phyloP scores from a whole-genome alignment of 495 filamentous ascomycete genomes.

The Penicillium manginii region DNA sequence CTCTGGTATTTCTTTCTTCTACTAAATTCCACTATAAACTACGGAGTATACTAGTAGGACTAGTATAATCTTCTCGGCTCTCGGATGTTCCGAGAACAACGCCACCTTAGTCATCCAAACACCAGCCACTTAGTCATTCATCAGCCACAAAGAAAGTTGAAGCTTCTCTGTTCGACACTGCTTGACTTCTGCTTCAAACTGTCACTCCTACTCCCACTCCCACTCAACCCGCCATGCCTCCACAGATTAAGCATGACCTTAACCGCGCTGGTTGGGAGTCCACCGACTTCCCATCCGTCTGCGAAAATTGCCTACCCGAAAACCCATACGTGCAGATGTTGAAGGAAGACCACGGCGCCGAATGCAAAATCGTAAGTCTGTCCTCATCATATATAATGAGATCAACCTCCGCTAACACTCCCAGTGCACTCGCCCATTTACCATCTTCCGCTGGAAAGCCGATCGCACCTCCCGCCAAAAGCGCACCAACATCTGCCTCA shows the following conservation, averaged over 20 bases:
- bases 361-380: slow-evolving; percentile 57
- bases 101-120: too few species aligned
- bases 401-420: neutral
- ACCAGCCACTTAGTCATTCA: neutral
- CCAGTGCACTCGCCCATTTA: slow-evolving; percentile 90
- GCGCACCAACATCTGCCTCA: slow-evolving; percentile 90
- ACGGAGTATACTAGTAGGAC: too few species aligned
- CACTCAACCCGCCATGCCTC: slow-evolving; percentile 38
- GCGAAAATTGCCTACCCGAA: slow-evolving; percentile 84
- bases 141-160: neutral
- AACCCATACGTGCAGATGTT: slow-evolving; percentile 99
- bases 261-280: slow-evolving; percentile 96
- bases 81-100: too few species aligned
- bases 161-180: neutral
- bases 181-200: neutral
- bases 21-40: too few species aligned
- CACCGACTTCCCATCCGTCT: slow-evolving; percentile 72
- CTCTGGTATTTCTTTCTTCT: too few species aligned
- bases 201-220: too few species aligned
- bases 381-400: neutral
- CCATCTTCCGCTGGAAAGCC: slow-evolving; percentile 91
- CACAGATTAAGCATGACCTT: slow-evolving; percentile 91
- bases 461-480: slow-evolving; percentile 87
- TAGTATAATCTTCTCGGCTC: too few species aligned
- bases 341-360: slow-evolving; percentile 88